Evolutionary conservation across 1,284 basidiomycete genomes (phyloP).

Genomic region (Termitomyces sp.): DNA sequence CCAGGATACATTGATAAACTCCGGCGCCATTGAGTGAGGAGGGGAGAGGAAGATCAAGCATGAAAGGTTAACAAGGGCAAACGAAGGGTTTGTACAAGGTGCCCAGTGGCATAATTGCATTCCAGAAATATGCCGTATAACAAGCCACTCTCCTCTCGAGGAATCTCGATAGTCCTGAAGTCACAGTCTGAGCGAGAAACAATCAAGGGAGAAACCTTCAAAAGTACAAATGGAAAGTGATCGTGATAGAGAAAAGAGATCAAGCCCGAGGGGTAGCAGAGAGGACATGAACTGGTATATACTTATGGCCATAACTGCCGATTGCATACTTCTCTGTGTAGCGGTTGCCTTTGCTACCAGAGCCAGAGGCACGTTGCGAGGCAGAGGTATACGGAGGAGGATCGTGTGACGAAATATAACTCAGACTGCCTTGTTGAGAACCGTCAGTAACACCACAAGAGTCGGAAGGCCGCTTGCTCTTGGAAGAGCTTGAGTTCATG

Average conservation of each 20-base stretch:
- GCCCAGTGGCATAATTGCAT: background rate
- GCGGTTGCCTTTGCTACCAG: conserved; percentile 3
- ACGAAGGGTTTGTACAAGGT: background rate
- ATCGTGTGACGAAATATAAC: conserved; percentile 5
- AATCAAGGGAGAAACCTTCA: conserved; percentile 5
- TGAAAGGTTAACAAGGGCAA: background rate
- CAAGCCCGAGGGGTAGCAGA: conserved; percentile 2
- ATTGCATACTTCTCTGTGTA: conserved; percentile 1
- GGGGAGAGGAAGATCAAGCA: background rate
- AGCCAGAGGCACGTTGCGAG: conserved; percentile 6
- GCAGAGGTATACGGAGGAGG: conserved; percentile 5
- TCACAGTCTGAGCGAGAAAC: conserved; percentile 6
- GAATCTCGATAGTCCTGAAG: conserved; percentile 4
- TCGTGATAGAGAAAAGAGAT: background rate
- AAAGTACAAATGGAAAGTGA: background rate
- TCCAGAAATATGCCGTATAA: background rate
- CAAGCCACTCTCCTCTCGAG: background rate
- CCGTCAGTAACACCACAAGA: background rate
- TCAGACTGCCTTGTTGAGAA: conserved; percentile 3
- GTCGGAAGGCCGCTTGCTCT: conserved; percentile 1
- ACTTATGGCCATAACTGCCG: background rate
- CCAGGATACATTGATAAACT: background rate
- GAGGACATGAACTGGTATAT: background rate
- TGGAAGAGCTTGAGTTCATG: conserved; percentile 1
- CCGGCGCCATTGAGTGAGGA: background rate